Conservation (phyloP, 2,329 filamentous ascomycete genomes). For the Pseudogymnoascus sp. region DNA sequence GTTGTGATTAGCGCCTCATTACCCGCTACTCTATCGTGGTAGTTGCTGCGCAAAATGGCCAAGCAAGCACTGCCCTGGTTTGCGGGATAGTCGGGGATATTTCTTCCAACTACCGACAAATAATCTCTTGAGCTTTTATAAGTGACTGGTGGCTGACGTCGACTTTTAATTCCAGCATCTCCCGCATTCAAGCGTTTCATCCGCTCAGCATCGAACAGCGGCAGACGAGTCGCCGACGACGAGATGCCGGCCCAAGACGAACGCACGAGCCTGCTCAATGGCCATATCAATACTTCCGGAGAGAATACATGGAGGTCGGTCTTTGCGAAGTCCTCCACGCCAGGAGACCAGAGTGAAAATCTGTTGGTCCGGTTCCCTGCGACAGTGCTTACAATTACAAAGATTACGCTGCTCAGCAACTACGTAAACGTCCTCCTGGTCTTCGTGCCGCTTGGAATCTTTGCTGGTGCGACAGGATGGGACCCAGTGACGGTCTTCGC, state of each 20-base stretch:
- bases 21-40: not conserved
- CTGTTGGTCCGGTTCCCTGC: conserved; percentile 23
- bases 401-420: conserved; percentile 28
- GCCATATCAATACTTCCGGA: conserved; percentile 13
- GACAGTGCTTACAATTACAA: conserved; percentile 22
- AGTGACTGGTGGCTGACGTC: not conserved
- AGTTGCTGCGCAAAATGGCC: conserved; percentile 3
- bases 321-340: conserved; percentile 21
- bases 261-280: conserved; percentile 21
- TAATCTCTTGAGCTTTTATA: not conserved
- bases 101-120: not conserved
- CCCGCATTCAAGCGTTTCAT: not conserved
- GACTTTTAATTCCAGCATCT: not conserved
- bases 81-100: not conserved
- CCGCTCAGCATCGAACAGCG: not conserved
- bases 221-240: not conserved
- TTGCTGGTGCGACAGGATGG: conserved; percentile 42
- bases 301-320: conserved; percentile 15
- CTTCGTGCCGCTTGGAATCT: conserved; percentile 72
- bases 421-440: conserved; percentile 70
- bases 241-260: conserved; percentile 19
- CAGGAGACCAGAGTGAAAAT: conserved; percentile 24
- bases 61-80: not conserved
- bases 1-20: conserved; percentile 3
- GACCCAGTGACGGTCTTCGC: conserved; percentile 47